These are phyloP conservation scores for Microdochium bolleyi DNA, from an alignment of 2,329 filamentous ascomycete species.

Conservation along the genomic window DNA sequence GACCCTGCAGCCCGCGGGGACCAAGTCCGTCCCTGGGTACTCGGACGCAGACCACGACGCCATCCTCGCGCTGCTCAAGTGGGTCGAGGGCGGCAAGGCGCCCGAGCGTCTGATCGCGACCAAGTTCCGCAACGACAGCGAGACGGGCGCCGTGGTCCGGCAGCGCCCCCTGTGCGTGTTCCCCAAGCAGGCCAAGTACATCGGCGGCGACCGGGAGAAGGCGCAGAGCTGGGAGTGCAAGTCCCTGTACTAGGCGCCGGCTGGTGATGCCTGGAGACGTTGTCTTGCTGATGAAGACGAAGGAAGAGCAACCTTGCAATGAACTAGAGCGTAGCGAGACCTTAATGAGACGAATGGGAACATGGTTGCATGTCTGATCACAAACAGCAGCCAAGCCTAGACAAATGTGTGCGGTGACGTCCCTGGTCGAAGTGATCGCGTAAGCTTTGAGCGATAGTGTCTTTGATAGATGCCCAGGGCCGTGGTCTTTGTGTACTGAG, in stretches of 20 bases:
- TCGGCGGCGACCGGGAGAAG: slow-evolving; percentile 11
- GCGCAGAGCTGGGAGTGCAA: slow-evolving; percentile 16
- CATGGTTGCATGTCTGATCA: too few species aligned
- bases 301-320: too few species aligned
- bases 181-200: slow-evolving; percentile 17
- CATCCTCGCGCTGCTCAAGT: slow-evolving; percentile 24
- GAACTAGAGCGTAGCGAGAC: too few species aligned
- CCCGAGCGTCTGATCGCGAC: slow-evolving; percentile 18
- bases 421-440: too few species aligned
- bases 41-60: slow-evolving; percentile 25
- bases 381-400: too few species aligned
- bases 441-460: too few species aligned
- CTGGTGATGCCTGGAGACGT: background rate
- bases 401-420: too few species aligned
- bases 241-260: background rate
- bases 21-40: slow-evolving; percentile 25
- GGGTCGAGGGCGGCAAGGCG: slow-evolving; percentile 24
- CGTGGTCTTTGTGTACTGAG: too few species aligned
- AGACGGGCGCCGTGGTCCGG: slow-evolving; percentile 10
- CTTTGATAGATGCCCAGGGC: too few species aligned
- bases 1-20: slow-evolving; percentile 10
- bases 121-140: slow-evolving; percentile 17
- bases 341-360: too few species aligned
- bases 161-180: slow-evolving; percentile 18
- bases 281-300: too few species aligned